Evolutionary conservation across 768 basidiomycete genomes (phyloP).

Genomic region (Naganishia friedmannii): DNA sequence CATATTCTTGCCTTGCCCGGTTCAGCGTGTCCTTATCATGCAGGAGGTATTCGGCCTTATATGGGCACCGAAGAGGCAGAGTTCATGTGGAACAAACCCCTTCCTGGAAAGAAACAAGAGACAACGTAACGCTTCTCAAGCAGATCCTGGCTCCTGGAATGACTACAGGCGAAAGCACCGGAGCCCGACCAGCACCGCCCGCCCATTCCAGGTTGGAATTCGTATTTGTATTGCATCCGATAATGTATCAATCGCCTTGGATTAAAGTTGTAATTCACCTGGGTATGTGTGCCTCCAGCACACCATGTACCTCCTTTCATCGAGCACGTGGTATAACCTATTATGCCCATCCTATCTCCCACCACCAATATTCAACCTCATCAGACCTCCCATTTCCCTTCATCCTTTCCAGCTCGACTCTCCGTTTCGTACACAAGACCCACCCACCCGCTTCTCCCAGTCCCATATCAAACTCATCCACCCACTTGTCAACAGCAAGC

Average conservation of each 20-base stretch:
- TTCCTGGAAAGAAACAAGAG: neutral
- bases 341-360: slow-evolving; percentile 50
- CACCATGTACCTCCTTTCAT: neutral
- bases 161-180: no score
- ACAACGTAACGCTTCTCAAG: no score
- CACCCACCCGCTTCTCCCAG: slow-evolving; percentile 28
- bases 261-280: neutral
- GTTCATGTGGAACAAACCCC: slow-evolving; percentile 20
- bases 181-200: no score
- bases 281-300: neutral
- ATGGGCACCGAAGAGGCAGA: slow-evolving; percentile 3
- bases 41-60: slow-evolving; percentile 17
- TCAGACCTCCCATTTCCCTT: slow-evolving; percentile 49
- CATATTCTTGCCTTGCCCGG: no score
- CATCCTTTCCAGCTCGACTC: slow-evolving; percentile 40
- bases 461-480: slow-evolving; percentile 35
- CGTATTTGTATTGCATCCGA: neutral
- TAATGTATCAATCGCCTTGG: neutral
- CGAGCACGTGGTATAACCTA: neutral
- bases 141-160: no score
- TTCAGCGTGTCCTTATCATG: slow-evolving; percentile 19
- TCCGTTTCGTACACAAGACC: slow-evolving; percentile 35
- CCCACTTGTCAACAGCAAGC: slow-evolving; percentile 20
- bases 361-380: slow-evolving; percentile 50
- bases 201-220: neutral